Base-by-base conservation (phyloP, 164 flowering plant species). In the Buxus sempervirens region DNA sequence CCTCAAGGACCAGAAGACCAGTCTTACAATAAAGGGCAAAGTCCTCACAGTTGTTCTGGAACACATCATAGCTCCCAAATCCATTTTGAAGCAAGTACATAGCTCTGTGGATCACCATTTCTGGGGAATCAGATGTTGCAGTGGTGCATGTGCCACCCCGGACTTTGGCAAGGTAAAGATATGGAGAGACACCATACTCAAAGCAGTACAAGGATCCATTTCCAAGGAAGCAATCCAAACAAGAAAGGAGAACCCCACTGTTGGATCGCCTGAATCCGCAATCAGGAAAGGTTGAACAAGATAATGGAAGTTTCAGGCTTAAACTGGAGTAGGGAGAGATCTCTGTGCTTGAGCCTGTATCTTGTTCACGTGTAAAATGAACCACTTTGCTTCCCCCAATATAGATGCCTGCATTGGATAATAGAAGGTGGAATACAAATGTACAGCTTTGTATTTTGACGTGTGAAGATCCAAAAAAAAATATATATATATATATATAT, bases 131-230 rank as follows among this genome's bases (percentile, higher is more conserved):
- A 12, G 96, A 83, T 62, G 62, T 54, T 59, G 99, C 99, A 21
- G 90, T 93, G 63, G 97, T 88, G 80, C 99, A 96, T 4, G 97
- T 90, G 26, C 99, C 99, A n/a, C 99, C 99, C 42, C 98, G 86
- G 19, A 96, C 77, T 81, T 84, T 88, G 64, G 96, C 83, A 15
- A 93, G 80, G 80, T 93, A 96, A 60, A 77, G 75, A 0, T 91
- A 79, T 15, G 94, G 90, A 23, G 79, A 51, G 2, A 83, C 98
- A 60, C 85, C 96, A 67, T 93, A 96, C 61, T 96, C 88, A 28
- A 96, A 96, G 77, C 80, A 75, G 72, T 96, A 86, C 9, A 88
- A 84, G 14, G 84, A 80, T 63, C 99, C 98, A 20, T 72, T 81
- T 60, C 83, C 73, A 14, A 93, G 92, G 78, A 96, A 96, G 80